These are phyloP conservation scores for Cerioporus squamosus DNA, from an alignment of 1,284 basidiomycete genomes.

Conservation along the genomic window DNA sequence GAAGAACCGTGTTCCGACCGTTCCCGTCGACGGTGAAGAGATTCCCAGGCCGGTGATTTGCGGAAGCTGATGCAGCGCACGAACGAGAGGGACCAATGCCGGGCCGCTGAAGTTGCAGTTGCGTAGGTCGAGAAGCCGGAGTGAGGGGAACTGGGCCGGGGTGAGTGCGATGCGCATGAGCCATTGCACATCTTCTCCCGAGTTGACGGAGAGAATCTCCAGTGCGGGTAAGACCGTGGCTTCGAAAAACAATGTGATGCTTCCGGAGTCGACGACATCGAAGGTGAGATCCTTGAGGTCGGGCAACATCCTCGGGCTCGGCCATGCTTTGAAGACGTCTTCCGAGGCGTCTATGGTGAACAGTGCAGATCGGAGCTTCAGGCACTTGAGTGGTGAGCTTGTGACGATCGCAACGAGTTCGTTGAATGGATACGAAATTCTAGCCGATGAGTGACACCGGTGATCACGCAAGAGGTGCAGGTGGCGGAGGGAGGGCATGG, in stretches of 20 bases:
- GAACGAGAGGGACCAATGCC: conserved; percentile 35
- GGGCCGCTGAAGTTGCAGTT: conserved; percentile 36
- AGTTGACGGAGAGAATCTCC: conserved; percentile 33
- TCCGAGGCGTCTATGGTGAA: conserved; percentile 36
- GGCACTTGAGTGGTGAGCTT: conserved; percentile 30
- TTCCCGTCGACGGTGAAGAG: conserved; percentile 32
- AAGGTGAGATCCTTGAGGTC: conserved; percentile 30
- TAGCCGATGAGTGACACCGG: conserved; percentile 28
- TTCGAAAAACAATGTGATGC: conserved; percentile 36
- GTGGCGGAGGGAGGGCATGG: conserved; percentile 30
- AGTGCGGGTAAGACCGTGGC: conserved; percentile 32
- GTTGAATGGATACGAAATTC: conserved; percentile 33
- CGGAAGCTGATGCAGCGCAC: conserved; percentile 36
- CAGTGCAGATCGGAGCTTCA: conserved; percentile 32
- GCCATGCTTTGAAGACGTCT: conserved; percentile 30
- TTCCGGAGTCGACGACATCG: conserved; percentile 34
- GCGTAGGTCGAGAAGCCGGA: conserved; percentile 37
- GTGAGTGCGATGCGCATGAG: conserved; percentile 32
- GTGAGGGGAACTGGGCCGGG: conserved; percentile 27
- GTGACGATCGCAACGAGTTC: conserved; percentile 32
- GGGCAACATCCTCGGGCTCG: conserved; percentile 24
- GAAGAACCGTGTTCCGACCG: conserved; percentile 35
- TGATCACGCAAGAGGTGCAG: conserved; percentile 36
- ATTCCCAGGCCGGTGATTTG: conserved; percentile 37
- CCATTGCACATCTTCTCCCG: conserved; percentile 38